A percentile compares a stretch with the other conserved stretches of the same genome.
phyloP scores from a whole-genome alignment of 208 protist species.

The Leishmania lainsoni region DNA sequence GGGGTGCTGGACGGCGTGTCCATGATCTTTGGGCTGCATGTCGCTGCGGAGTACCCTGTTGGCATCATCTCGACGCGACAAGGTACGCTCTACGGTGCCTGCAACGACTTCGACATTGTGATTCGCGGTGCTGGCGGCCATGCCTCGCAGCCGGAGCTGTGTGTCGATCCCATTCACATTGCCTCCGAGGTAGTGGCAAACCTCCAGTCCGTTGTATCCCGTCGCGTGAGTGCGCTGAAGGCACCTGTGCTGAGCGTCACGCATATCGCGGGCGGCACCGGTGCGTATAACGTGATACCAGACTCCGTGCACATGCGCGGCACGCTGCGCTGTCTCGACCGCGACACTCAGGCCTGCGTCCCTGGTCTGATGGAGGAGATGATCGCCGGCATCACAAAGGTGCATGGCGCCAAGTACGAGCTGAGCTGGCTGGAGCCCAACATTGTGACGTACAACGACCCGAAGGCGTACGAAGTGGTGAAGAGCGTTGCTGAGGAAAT shows the following conservation, averaged over 20 bases:
- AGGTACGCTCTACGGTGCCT: conserved; percentile 51
- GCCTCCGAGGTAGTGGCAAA: conserved; percentile 54
- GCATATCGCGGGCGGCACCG: conserved; percentile 49
- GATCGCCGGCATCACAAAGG: conserved; percentile 62
- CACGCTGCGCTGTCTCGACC: conserved; percentile 72
- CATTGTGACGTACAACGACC: conserved; percentile 81
- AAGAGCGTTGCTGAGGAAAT: conserved; percentile 46
- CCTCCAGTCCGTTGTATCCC: conserved; percentile 71
- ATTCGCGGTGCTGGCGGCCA: conserved; percentile 70
- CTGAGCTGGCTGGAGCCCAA: conserved; percentile 83
- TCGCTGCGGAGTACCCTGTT: conserved; percentile 29
- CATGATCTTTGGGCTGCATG: conserved; percentile 69
- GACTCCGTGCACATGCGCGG: conserved; percentile 66
- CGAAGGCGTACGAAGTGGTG: conserved; percentile 60
- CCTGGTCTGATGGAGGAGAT: conserved; percentile 73
- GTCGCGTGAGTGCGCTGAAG: conserved; percentile 58
- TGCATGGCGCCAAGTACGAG: conserved; percentile 60
- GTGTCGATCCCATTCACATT: conserved; percentile 67
- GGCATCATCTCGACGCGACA: conserved; percentile 26
- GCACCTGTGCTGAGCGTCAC: conserved; percentile 71
- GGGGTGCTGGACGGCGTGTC: conserved; percentile 62
- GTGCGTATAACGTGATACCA: conserved; percentile 78
- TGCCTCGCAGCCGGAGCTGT: conserved; percentile 68
- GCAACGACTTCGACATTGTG: conserved; percentile 76
- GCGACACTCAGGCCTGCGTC: conserved; percentile 57